Conservation (phyloP, 495 filamentous ascomycete species). For the Penicilliopsis zonata region DNA sequence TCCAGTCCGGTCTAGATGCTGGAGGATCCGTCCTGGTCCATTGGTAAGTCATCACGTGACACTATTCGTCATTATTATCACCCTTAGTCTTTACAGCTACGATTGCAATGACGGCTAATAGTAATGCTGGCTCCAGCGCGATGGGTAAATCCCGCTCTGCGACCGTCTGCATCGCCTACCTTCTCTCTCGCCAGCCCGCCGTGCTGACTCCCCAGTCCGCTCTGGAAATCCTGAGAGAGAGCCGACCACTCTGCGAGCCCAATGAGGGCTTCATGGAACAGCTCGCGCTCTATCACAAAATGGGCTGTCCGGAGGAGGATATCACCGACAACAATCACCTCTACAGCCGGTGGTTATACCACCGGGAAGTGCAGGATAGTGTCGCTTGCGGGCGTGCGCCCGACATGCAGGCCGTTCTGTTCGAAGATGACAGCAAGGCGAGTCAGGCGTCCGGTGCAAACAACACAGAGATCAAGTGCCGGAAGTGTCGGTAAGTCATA, state of each 20-base stretch:
- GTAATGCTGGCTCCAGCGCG: constrained; percentile 65
- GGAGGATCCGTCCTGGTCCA: constrained; percentile 62
- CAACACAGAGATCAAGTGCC: constrained; percentile 44
- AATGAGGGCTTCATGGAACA: constrained; percentile 86
- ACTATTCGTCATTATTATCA: not conserved
- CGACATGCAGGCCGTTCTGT: constrained; percentile 59
- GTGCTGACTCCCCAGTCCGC: constrained; percentile 46
- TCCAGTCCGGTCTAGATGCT: constrained; percentile 58
- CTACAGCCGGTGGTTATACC: constrained; percentile 86
- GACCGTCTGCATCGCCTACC: constrained; percentile 70
- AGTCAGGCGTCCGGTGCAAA: constrained; percentile 7
- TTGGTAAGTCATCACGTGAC: constrained; percentile 58
- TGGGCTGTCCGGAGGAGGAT: constrained; percentile 59
- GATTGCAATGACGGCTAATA: no score
- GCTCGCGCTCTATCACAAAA: constrained; percentile 72
- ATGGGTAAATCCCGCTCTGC: constrained; percentile 94
- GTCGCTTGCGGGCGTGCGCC: constrained; percentile 60
- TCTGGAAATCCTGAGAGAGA: constrained; percentile 47
- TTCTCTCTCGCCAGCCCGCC: constrained; percentile 51
- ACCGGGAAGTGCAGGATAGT: constrained; percentile 62
- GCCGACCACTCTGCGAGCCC: constrained; percentile 65
- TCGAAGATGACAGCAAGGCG: constrained; percentile 68
- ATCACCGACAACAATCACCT: constrained; percentile 54
- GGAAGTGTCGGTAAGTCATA: constrained; percentile 47
- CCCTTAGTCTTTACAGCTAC: no score